phyloP scores from a whole-genome alignment of 163 green algal genomes.

The Volvox carteri region DNA sequence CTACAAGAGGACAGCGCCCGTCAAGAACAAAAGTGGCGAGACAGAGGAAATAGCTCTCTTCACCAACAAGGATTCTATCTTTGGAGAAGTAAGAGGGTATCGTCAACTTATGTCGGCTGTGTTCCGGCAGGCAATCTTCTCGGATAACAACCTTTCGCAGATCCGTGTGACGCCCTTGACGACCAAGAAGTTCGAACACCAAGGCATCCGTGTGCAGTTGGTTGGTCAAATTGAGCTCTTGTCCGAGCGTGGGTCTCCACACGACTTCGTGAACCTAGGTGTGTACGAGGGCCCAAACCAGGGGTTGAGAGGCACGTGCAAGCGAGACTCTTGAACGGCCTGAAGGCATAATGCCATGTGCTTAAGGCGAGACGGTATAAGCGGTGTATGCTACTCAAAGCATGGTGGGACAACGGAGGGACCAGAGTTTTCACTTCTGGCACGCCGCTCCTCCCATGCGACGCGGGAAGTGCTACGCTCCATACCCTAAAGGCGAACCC shows the following conservation, averaged over 20 bases:
- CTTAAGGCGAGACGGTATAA: too few species aligned
- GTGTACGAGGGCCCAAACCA: not conserved
- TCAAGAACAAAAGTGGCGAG: constrained; percentile 75
- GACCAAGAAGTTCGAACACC: constrained; percentile 94
- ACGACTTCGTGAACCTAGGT: constrained; percentile 86
- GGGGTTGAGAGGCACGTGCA: too few species aligned
- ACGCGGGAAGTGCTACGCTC: too few species aligned
- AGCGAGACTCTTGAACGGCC: too few species aligned
- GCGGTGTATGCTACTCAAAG: too few species aligned
- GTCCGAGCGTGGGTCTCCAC: constrained; percentile 74
- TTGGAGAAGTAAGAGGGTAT: constrained; percentile 76
- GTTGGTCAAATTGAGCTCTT: constrained; percentile 96
- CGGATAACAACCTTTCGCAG: constrained; percentile 57
- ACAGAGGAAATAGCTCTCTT: constrained; percentile 87
- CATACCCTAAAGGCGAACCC: too few species aligned
- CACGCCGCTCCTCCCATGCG: too few species aligned
- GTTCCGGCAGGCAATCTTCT: not conserved
- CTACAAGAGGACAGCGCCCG: constrained; percentile 68
- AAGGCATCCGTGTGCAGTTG: constrained; percentile 96
- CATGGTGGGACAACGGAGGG: too few species aligned
- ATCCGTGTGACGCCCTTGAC: constrained; percentile 84
- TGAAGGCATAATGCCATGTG: too few species aligned
- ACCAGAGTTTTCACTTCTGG: too few species aligned
- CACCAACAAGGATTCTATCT: constrained; percentile 83
- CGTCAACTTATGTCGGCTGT: not conserved